Evolutionary conservation across 306 rosid species (phyloP).

Genomic region (Morella rubra): DNA sequence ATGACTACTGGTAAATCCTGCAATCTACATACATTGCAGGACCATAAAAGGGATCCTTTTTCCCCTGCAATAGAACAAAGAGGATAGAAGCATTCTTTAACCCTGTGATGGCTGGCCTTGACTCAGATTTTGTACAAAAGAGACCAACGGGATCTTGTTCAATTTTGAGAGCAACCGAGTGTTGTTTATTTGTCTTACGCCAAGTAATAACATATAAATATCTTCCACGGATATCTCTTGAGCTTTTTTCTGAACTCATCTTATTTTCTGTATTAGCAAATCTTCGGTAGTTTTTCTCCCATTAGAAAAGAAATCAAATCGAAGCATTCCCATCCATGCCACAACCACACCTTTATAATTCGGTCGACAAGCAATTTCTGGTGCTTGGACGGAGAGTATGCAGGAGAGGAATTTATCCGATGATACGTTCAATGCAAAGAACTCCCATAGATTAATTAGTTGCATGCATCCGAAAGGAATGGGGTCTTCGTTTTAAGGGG

Average conservation of each 20-base stretch:
- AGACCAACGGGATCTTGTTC: not conserved
- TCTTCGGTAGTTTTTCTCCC: not conserved
- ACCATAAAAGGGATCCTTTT: not conserved
- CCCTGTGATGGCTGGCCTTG: not conserved
- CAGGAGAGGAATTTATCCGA: too few species aligned
- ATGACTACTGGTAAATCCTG: conserved; percentile 53
- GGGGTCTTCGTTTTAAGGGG: too few species aligned
- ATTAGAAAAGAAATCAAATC: too few species aligned
- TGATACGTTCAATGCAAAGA: too few species aligned
- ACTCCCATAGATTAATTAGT: too few species aligned
- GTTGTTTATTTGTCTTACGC: not conserved
- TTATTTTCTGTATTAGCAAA: not conserved
- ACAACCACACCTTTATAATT: too few species aligned
- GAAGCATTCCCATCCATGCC: too few species aligned
- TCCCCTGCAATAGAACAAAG: not conserved
- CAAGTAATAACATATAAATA: not conserved
- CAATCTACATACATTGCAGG: not conserved
- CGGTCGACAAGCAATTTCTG: too few species aligned
- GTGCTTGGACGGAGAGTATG: too few species aligned
- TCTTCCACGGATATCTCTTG: not conserved
- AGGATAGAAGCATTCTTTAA: not conserved
- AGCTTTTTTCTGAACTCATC: not conserved
- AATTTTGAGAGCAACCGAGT: not conserved
- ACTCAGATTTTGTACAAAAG: not conserved
- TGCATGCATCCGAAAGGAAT: too few species aligned